Evolutionary conservation across 2,329 filamentous ascomycete genomes (phyloP).

Genomic region (Aspergillus sclerotialis): DNA sequence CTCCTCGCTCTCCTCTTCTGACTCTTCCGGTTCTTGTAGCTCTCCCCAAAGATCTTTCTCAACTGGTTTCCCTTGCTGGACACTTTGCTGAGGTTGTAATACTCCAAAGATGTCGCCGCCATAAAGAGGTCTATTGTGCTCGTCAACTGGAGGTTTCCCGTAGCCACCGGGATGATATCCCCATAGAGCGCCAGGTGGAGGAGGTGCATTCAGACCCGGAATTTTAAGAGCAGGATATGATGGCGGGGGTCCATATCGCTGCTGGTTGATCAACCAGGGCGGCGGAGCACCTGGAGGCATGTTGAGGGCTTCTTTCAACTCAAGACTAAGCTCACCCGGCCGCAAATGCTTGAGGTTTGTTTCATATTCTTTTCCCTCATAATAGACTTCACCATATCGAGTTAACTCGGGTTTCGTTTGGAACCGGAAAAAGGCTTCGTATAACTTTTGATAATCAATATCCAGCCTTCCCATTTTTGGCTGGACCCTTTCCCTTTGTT

Average conservation of each 20-base stretch:
- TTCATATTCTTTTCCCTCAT: conserved; percentile 97
- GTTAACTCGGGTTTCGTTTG: conserved; percentile 94
- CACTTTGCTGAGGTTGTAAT: conserved; percentile 53
- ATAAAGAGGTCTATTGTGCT: conserved; percentile 83
- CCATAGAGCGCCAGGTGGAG: conserved; percentile 83
- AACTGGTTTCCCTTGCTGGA: conserved; percentile 66
- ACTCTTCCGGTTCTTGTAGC: conserved; percentile 71
- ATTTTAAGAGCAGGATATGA: conserved; percentile 95
- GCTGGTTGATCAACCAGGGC: conserved; percentile 95
- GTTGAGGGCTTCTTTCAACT: conserved; percentile 83
- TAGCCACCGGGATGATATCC: conserved; percentile 93
- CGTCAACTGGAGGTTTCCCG: conserved; percentile 91
- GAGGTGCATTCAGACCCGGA: conserved; percentile 86
- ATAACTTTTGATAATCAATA: conserved; percentile 96
- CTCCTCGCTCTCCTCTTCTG: conserved; percentile 62
- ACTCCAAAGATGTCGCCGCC: conserved; percentile 94
- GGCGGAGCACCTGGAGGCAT: conserved; percentile 90
- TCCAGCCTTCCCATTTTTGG: conserved; percentile 96
- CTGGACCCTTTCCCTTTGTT: conserved; percentile 86
- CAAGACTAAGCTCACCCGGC: conserved; percentile 82
- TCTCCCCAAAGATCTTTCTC: conserved; percentile 91
- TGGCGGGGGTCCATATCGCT: conserved; percentile 85
- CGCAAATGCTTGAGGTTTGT: conserved; percentile 87
- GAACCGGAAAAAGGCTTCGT: conserved; percentile 96
- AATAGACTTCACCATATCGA: conserved; percentile 97